Conservation (phyloP, 371 early-diverging fungal genomes). For the Syncephalastrum sp. region DNA sequence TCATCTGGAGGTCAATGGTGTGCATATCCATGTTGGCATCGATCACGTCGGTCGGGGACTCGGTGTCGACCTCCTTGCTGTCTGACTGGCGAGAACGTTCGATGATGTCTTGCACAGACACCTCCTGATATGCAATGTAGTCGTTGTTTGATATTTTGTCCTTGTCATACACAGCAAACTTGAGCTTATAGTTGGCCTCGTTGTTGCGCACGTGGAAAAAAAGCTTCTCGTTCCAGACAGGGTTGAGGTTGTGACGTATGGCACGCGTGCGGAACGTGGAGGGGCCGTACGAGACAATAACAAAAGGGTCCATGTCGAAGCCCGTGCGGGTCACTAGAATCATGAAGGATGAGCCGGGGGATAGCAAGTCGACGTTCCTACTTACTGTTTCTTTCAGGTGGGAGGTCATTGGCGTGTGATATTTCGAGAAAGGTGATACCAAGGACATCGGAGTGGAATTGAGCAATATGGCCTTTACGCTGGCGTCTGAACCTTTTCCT, state of each 20-base stretch:
- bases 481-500: slow-evolving; percentile 10
- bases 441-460: slow-evolving; percentile 36
- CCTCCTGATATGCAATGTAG: slow-evolving; percentile 59
- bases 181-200: slow-evolving; percentile 59
- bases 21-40: slow-evolving; percentile 48
- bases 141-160: slow-evolving; percentile 77
- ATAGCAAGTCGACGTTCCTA: too few relatives aligned
- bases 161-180: slow-evolving; percentile 75
- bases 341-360: too few relatives aligned
- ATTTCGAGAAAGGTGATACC: slow-evolving; percentile 69
- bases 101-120: slow-evolving; percentile 43
- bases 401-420: slow-evolving; percentile 60
- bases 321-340: slow-evolving; percentile 53
- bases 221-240: slow-evolving; percentile 71
- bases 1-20: slow-evolving; percentile 38
- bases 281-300: slow-evolving; percentile 68
- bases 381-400: slow-evolving; percentile 54
- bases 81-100: slow-evolving; percentile 12
- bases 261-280: slow-evolving; percentile 70
- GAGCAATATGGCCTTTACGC: slow-evolving; percentile 22
- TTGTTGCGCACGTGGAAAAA: slow-evolving; percentile 64
- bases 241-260: slow-evolving; percentile 64
- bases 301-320: slow-evolving; percentile 88
- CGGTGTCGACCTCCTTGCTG: slow-evolving; percentile 8
- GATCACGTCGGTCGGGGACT: slow-evolving; percentile 26